A percentile compares a stretch with the other conserved stretches of the same genome.
These are phyloP conservation scores for Lachnellula arida DNA, from an alignment of 2,329 filamentous ascomycete species.

Conservation along the genomic window DNA sequence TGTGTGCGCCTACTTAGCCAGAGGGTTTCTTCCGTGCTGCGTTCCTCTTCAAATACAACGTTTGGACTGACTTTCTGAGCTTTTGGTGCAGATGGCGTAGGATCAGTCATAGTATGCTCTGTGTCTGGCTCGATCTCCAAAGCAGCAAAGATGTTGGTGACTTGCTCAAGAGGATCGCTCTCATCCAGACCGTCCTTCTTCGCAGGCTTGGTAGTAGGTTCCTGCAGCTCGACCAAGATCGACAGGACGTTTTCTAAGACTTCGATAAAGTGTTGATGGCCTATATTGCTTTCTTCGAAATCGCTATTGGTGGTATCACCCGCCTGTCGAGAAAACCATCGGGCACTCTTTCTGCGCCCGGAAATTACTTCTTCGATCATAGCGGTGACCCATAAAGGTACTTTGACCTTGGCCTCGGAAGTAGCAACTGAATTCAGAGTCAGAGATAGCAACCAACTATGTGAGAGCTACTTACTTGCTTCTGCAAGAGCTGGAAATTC, in stretches of 20 bases:
- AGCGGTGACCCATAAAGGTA: not conserved
- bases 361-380: not conserved
- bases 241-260: not conserved
- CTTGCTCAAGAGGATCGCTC: constrained; percentile 24
- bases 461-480: not conserved
- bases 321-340: not conserved
- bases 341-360: not conserved
- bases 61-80: not conserved
- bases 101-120: not conserved
- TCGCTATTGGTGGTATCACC: not conserved
- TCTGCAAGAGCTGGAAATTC: not conserved
- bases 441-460: not conserved
- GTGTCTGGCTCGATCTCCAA: constrained; percentile 1
- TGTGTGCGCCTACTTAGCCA: not conserved
- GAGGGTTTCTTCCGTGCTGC: not conserved
- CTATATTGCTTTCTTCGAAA: not conserved
- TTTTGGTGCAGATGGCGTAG: not conserved
- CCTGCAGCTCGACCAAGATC: not conserved
- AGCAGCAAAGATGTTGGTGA: constrained; percentile 1
- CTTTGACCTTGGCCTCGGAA: not conserved
- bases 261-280: not conserved
- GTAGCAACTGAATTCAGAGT: not conserved
- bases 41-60: not conserved
- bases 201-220: not conserved
- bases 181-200: constrained; percentile 39